These are phyloP conservation scores for Hemileccinum rubropunctum DNA, from an alignment of 768 basidiomycete genomes.

Conservation along the genomic window DNA sequence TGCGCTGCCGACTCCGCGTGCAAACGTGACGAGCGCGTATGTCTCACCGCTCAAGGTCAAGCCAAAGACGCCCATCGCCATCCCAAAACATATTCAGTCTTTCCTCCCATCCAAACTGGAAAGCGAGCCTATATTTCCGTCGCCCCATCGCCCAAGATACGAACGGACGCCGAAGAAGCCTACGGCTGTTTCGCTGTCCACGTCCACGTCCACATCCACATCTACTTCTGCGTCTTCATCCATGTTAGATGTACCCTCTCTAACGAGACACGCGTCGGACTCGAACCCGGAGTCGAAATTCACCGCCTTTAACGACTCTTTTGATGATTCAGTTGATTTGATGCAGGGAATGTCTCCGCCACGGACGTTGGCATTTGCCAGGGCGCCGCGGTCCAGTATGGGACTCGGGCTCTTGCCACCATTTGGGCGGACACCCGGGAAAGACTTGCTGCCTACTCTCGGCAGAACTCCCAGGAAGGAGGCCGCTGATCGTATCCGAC, in stretches of 20 bases:
- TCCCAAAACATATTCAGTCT: slow-evolving; percentile 53
- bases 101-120: slow-evolving; percentile 70
- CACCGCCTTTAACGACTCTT: slow-evolving; percentile 28
- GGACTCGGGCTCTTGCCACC: slow-evolving; percentile 34
- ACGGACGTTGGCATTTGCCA: slow-evolving; percentile 50
- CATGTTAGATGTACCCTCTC: slow-evolving; percentile 50
- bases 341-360: slow-evolving; percentile 50
- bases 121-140: slow-evolving; percentile 49
- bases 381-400: slow-evolving; percentile 35
- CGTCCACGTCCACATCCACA: slow-evolving; percentile 30
- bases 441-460: slow-evolving; percentile 42
- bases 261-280: slow-evolving; percentile 33
- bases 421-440: slow-evolving; percentile 64
- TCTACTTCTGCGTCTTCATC: slow-evolving; percentile 34
- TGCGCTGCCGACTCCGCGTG: slow-evolving; percentile 36
- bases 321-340: slow-evolving; percentile 39
- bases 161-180: slow-evolving; percentile 31
- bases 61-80: slow-evolving; percentile 52
- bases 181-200: background rate
- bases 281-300: slow-evolving; percentile 46
- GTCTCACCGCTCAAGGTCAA: slow-evolving; percentile 57
- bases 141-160: slow-evolving; percentile 32
- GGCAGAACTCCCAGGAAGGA: slow-evolving; percentile 70
- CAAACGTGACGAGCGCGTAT: slow-evolving; percentile 26
- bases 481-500: slow-evolving; percentile 66